phyloP scores from a whole-genome alignment of 257 asterid species.

The Nicotiana knightiana region DNA sequence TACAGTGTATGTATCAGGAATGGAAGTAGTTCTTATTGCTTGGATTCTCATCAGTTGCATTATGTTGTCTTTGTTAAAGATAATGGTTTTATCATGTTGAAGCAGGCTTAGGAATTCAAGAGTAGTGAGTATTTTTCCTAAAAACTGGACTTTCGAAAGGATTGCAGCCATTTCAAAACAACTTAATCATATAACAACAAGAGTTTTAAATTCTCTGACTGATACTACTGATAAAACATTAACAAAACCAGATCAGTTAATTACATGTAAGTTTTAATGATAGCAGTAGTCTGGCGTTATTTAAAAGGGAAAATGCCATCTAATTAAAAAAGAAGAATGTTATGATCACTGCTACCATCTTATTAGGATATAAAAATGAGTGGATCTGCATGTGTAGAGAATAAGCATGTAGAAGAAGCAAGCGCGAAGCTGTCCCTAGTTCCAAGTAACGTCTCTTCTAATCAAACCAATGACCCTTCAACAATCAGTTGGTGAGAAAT shows the following conservation, averaged over 20 bases:
- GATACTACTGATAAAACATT: no score
- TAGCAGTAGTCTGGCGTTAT: no score
- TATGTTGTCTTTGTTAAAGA: neutral
- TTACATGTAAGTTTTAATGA: no score
- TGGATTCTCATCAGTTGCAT: neutral
- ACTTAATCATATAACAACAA: no score
- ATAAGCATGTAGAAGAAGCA: constrained; percentile 33
- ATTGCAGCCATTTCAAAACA: no score
- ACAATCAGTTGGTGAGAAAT: constrained; percentile 44
- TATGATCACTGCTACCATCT: neutral
- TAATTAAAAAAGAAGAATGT: no score
- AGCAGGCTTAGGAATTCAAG: neutral
- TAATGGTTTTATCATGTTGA: neutral
- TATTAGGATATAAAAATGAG: neutral
- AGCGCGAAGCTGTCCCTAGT: constrained; percentile 23
- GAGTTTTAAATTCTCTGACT: no score
- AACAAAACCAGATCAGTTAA: no score
- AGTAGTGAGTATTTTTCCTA: neutral
- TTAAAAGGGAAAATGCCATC: neutral
- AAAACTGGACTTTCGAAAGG: neutral
- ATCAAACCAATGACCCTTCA: constrained; percentile 66
- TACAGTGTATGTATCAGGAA: neutral
- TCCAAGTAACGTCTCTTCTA: constrained; percentile 50
- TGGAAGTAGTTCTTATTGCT: neutral
- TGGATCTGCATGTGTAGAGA: neutral